Conservation (phyloP, 139 green algal species). For the Trebouxia sp. region DNA sequence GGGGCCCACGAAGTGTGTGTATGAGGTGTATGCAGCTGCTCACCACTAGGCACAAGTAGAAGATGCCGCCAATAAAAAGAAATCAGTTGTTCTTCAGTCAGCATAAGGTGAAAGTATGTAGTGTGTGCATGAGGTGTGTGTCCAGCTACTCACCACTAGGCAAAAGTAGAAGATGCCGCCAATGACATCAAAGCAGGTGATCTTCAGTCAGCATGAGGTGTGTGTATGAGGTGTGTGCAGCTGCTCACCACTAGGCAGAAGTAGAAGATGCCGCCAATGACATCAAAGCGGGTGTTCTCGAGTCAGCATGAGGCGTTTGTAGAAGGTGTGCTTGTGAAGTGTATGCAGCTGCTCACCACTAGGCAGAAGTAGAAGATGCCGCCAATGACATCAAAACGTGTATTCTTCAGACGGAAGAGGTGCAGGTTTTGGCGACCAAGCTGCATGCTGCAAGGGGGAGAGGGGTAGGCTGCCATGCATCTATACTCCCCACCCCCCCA, state of each 20-base stretch:
- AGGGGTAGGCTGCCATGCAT: conserved; percentile 58
- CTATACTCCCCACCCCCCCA: conserved; percentile 65
- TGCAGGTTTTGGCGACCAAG: conserved; percentile 79
- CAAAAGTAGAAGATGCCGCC: conserved; percentile 84
- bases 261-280: conserved; percentile 85
- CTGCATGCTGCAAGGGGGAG: conserved; percentile 42
- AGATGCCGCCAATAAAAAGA: conserved; percentile 78
- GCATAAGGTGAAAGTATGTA: conserved; percentile 52
- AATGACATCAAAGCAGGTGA: conserved; percentile 81
- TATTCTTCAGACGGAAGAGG: conserved; percentile 67
- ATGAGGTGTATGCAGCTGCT: too few species aligned
- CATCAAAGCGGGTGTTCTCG: conserved; percentile 77
- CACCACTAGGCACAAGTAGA: conserved; percentile 86
- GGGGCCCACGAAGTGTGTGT: too few species aligned
- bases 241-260: conserved; percentile 79
- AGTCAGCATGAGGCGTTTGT: too few species aligned
- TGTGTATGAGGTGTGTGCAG: too few species aligned
- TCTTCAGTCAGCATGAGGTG: conserved; percentile 60
- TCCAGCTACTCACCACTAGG: conserved; percentile 58
- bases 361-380: conserved; percentile 85
- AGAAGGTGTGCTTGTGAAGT: too few species aligned
- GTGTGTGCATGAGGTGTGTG: too few species aligned
- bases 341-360: conserved; percentile 48
- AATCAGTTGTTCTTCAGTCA: conserved; percentile 66
- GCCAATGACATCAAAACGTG: conserved; percentile 85